A percentile compares a stretch with the other conserved stretches of the same genome.
phyloP scores from a whole-genome alignment of 257 asterid genomes.

The Oldenlandia corymbosa region DNA sequence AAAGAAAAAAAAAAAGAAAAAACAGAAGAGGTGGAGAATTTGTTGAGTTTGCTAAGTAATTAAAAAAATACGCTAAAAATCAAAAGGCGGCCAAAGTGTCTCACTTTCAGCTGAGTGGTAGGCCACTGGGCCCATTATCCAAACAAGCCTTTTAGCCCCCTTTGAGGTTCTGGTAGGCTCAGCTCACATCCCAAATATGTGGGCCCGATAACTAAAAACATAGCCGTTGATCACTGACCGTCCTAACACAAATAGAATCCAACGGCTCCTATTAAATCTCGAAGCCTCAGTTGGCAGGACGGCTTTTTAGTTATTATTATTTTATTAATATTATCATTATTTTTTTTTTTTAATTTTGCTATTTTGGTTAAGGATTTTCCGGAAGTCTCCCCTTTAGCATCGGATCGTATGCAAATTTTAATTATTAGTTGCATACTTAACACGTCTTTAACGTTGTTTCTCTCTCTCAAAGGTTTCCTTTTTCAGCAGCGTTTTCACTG shows the following conservation, averaged over 20 bases:
- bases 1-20: not conserved
- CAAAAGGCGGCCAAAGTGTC: constrained; percentile 12
- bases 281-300: not conserved
- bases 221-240: constrained; percentile 2
- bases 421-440: not conserved
- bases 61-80: not conserved
- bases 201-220: not conserved
- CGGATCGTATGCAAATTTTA: constrained; percentile 9
- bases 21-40: not conserved
- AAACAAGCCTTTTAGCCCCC: not conserved
- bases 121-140: not conserved
- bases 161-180: constrained; percentile 1
- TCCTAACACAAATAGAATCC: not conserved
- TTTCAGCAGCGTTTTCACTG: no score
- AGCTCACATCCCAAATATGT: not conserved
- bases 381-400: not conserved
- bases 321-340: no score
- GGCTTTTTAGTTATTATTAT: not conserved
- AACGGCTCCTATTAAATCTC: not conserved
- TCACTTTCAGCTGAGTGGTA: constrained; percentile 2
- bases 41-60: not conserved
- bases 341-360: no score
- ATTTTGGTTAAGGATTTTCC: not conserved
- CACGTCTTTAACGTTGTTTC: not conserved
- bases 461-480: not conserved